Evolutionary conservation across 345 rosid genomes (phyloP).

Genomic region (Alliaria petiolata): DNA sequence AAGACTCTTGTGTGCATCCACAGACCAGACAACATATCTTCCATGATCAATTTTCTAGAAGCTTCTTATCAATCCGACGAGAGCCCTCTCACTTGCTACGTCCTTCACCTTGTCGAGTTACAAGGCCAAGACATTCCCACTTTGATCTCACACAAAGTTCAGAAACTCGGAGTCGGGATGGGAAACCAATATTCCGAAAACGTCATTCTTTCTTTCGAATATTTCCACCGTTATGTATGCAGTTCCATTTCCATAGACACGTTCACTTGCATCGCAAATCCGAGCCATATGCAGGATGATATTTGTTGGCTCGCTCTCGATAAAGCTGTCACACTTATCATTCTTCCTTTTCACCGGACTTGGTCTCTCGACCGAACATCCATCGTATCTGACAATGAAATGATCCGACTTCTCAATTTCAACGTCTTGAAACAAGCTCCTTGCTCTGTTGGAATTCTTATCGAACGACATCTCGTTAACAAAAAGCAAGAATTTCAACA

Average conservation of each 20-base stretch:
- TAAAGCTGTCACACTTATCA: constrained; percentile 37
- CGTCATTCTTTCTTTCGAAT: constrained; percentile 36
- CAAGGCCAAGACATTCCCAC: constrained; percentile 46
- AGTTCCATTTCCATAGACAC: constrained; percentile 33
- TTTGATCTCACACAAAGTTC: constrained; percentile 46
- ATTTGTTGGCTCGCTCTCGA: constrained; percentile 53
- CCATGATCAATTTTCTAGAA: constrained; percentile 36
- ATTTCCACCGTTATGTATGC: constrained; percentile 21
- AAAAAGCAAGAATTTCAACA: no score
- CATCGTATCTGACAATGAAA: constrained; percentile 30
- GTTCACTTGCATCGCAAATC: constrained; percentile 32
- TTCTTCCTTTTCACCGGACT: constrained; percentile 60
- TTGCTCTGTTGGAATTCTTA: constrained; percentile 56
- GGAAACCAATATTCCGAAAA: constrained; percentile 36
- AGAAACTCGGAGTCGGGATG: constrained; percentile 20
- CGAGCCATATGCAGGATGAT: constrained; percentile 52
- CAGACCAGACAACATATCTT: constrained; percentile 37
- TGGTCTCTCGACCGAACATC: constrained; percentile 42
- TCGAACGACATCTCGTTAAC: constrained; percentile 21
- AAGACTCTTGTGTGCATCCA: constrained; percentile 53
- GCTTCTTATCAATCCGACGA: constrained; percentile 32
- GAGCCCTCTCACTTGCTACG: constrained; percentile 38
- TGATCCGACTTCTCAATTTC: constrained; percentile 32
- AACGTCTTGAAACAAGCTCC: constrained; percentile 55
- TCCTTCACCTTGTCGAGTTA: constrained; percentile 52